These are phyloP conservation scores for Cladosporium sp. DNA, from an alignment of 2,329 filamentous ascomycete species.

Conservation along the genomic window DNA sequence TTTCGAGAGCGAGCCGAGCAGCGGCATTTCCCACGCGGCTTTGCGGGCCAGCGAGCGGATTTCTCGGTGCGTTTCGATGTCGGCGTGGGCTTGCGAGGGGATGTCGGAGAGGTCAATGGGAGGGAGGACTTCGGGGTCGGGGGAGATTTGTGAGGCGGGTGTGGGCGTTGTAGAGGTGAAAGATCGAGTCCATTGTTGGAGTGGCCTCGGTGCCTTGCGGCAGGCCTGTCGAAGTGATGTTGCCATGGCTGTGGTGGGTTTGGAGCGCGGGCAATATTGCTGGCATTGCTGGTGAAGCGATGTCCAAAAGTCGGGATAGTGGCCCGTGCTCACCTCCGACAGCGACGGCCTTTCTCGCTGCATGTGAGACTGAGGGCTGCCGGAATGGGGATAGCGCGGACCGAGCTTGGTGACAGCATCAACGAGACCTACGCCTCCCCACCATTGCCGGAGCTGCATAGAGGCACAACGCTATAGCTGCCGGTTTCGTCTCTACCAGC, in stretches of 20 bases:
- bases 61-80: slow-evolving; percentile 83
- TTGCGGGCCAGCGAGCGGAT: slow-evolving; percentile 81
- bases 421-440: slow-evolving; percentile 3
- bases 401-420: slow-evolving; percentile 4
- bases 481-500: background rate
- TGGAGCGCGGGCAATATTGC: background rate
- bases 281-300: background rate
- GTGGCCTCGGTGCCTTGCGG: slow-evolving; percentile 18
- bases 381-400: background rate
- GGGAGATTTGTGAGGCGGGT: slow-evolving; percentile 12
- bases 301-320: slow-evolving; percentile 11
- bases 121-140: slow-evolving; percentile 11
- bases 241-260: slow-evolving; percentile 21
- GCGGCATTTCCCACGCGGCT: slow-evolving; percentile 91
- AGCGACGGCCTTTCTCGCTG: background rate
- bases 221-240: slow-evolving; percentile 25
- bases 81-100: slow-evolving; percentile 71
- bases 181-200: slow-evolving; percentile 15
- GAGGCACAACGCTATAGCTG: slow-evolving; percentile 1
- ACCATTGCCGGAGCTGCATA: slow-evolving; percentile 6
- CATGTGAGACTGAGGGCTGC: too few species aligned
- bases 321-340: slow-evolving; percentile 14
- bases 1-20: slow-evolving; percentile 73
- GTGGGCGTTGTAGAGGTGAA: slow-evolving; percentile 5
- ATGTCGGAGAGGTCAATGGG: slow-evolving; percentile 54